Conservation (phyloP, 371 early-diverging fungal species). For the Catenaria anguillulae region DNA sequence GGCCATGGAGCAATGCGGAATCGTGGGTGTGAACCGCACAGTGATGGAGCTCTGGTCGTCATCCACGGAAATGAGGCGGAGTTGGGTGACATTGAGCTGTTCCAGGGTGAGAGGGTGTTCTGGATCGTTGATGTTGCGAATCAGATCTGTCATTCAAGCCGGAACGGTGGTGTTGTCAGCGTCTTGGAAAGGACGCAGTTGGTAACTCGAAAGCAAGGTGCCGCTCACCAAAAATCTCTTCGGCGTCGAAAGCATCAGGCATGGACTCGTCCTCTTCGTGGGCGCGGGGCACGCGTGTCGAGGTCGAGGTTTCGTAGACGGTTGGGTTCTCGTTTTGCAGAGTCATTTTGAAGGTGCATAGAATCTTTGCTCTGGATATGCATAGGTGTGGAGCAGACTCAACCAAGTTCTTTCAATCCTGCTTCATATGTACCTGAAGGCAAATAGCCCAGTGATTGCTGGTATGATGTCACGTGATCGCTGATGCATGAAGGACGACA, state of each 20-base stretch:
- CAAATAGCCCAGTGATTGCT: too few relatives aligned
- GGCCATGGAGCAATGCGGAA: constrained; percentile 99
- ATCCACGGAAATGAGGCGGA: constrained; percentile 65
- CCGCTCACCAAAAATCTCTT: constrained; percentile 67
- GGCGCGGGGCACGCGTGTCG: constrained; percentile 30
- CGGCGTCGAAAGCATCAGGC: constrained; percentile 60
- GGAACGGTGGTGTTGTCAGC: constrained; percentile 1
- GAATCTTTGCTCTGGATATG: too few relatives aligned
- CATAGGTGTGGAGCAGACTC: too few relatives aligned
- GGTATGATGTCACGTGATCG: too few relatives aligned
- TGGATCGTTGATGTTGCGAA: constrained; percentile 96
- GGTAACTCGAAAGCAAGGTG: too few relatives aligned
- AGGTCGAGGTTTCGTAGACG: constrained; percentile 46
- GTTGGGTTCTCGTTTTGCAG: constrained; percentile 68
- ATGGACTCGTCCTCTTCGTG: constrained; percentile 51
- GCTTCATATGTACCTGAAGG: too few relatives aligned
- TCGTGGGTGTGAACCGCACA: constrained; percentile 92
- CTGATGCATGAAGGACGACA: too few relatives aligned
- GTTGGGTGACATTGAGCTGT: constrained; percentile 82
- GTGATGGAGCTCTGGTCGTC: constrained; percentile 43
- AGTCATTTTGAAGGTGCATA: not conserved
- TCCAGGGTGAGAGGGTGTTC: constrained; percentile 96
- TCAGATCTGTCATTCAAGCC: constrained; percentile 45
- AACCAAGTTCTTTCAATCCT: too few relatives aligned
- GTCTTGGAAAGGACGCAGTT: too few relatives aligned